phyloP scores from a whole-genome alignment of 495 filamentous ascomycete species.

The Cercophora samala region DNA sequence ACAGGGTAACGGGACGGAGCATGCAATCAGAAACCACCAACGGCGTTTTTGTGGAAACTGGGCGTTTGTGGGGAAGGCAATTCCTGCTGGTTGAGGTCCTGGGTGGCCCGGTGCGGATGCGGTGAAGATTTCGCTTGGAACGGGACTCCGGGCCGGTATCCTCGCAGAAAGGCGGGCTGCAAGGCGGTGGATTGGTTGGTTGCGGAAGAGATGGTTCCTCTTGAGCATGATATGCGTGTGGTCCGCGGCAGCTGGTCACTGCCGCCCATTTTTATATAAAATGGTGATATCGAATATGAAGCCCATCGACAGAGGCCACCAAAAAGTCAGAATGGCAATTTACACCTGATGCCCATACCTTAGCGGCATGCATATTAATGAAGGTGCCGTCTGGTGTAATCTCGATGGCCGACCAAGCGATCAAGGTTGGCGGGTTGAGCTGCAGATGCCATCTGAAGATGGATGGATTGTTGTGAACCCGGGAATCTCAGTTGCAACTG shows the following conservation, averaged over 20 bases:
- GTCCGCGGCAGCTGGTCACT: not conserved
- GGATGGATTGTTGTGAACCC: not conserved
- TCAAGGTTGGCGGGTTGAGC: not conserved
- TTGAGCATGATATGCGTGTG: constrained; percentile 13
- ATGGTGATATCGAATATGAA: constrained; percentile 4
- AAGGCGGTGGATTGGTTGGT: constrained; percentile 15
- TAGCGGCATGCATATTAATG: not conserved
- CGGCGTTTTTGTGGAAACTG: constrained; percentile 16
- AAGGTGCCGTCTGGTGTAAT: not conserved
- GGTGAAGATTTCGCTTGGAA: constrained; percentile 16
- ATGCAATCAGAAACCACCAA: constrained; percentile 17
- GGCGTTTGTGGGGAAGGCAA: constrained; percentile 10
- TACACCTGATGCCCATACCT: not conserved
- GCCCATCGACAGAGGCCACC: not conserved
- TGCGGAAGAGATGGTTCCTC: constrained; percentile 10
- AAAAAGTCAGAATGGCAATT: not conserved
- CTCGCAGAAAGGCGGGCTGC: constrained; percentile 15
- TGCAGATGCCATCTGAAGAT: not conserved
- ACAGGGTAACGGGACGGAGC: constrained; percentile 9
- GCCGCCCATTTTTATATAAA: constrained; percentile 4
- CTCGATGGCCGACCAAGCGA: constrained; percentile 3
- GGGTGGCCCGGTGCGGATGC: constrained; percentile 14
- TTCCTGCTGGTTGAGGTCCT: constrained; percentile 8
- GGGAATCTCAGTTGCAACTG: not conserved
- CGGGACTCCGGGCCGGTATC: constrained; percentile 28